These are phyloP conservation scores for Casuarina glauca DNA, from an alignment of 306 rosid species.

Conservation along the genomic window DNA sequence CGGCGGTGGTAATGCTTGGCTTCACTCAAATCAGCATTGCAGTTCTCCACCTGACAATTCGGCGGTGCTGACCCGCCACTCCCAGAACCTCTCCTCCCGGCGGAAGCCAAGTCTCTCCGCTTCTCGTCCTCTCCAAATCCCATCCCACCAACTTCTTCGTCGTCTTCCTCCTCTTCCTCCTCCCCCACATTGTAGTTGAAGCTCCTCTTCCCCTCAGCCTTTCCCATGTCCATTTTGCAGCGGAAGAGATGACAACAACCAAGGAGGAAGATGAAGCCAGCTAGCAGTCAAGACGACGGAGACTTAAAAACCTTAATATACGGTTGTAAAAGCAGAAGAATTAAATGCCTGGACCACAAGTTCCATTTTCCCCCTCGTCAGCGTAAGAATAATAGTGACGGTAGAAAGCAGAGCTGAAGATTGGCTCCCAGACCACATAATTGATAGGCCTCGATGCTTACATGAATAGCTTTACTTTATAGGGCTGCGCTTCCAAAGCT, in stretches of 20 bases:
- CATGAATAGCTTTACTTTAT: slow-evolving; percentile 10
- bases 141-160: slow-evolving; percentile 24
- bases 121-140: slow-evolving; percentile 48
- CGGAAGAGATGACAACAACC: neutral
- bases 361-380: slow-evolving; percentile 31
- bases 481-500: neutral
- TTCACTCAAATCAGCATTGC: slow-evolving; percentile 68
- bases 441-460: slow-evolving; percentile 29
- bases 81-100: slow-evolving; percentile 45
- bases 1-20: slow-evolving; percentile 74
- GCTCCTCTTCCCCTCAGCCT: slow-evolving; percentile 64
- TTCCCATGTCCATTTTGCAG: slow-evolving; percentile 52
- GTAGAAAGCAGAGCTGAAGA: slow-evolving; percentile 15
- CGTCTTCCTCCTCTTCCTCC: slow-evolving; percentile 45
- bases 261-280: slow-evolving; percentile 31
- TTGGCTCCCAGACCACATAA: slow-evolving; percentile 18
- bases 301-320: slow-evolving; percentile 20
- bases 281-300: slow-evolving; percentile 34
- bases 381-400: slow-evolving; percentile 38
- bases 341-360: slow-evolving; percentile 56
- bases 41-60: slow-evolving; percentile 64
- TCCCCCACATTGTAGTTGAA: slow-evolving; percentile 32
- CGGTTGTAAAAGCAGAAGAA: slow-evolving; percentile 24
- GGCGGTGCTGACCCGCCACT: slow-evolving; percentile 48
- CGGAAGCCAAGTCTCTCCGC: slow-evolving; percentile 32